Base-by-base conservation (phyloP, 345 rosid species). In the Nasturtium officinale region DNA sequence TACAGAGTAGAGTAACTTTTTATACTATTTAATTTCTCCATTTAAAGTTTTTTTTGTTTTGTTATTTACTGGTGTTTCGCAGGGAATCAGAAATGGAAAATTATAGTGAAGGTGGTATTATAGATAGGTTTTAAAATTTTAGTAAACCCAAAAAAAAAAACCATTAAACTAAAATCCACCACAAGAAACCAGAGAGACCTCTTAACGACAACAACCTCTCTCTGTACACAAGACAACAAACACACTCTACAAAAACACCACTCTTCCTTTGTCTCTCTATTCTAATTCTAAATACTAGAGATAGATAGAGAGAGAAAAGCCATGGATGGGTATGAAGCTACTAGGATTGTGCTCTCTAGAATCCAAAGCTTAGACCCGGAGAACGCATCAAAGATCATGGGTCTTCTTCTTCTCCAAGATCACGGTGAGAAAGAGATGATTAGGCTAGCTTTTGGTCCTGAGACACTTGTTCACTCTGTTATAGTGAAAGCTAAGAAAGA, bases 341-440 rank as follows among this genome's bases (percentile, higher is more conserved):
- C 98, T 37, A 82, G 93, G 69, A 82, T 81, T 56, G 96, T 90
- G n/a, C 82, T 89, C 79, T 92, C 97, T 15, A 81, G 91, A 79
- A 90, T 90, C 81, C 91, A 90, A 68, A 83, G 52, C 67, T 28
- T 86, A 40, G 98, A 92, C 81, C 91, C 96, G 33, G 96, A 90
- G 11, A 88, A 89, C 83, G 96, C 98, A 15, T 90, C 98, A 30
- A 92, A 85, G 82, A 92, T 90, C 88, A 90, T 92, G 93, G 93
- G 97, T 75, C 81, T 90, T 35, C 90, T 92, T 72, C 87, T 92
- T 48, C 85, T 90, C 62, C 95, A 92, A 77, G 98, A 92, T 65
- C 93, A 88, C 30, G 93, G 97, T n/a, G 98, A 92, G 57, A 90
- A 92, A 60, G 98, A 90, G 79, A 90, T 90, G 96, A 90, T 92